A percentile compares a stretch with the other conserved stretches of the same genome.
Conservation (phyloP, 1,284 basidiomycete genomes). For the Mycosarcoma mackinlayi region DNA sequence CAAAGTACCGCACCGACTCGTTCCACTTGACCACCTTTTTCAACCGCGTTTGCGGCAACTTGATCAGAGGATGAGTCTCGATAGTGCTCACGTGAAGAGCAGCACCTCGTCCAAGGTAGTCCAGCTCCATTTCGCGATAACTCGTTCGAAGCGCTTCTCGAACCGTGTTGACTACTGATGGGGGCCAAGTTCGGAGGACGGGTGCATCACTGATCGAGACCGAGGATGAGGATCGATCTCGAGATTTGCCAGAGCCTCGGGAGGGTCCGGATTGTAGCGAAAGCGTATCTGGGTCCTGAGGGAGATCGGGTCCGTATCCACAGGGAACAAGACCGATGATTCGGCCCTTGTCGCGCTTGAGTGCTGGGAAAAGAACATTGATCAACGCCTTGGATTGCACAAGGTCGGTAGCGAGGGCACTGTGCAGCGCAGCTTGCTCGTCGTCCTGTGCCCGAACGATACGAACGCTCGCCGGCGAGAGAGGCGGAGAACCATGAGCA, state of each 20-base stretch:
- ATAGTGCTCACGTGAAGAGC: slow-evolving; percentile 27
- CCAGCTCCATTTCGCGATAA: slow-evolving; percentile 31
- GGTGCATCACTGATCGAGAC: slow-evolving; percentile 7
- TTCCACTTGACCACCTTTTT: slow-evolving; percentile 52
- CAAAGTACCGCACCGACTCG: slow-evolving; percentile 34
- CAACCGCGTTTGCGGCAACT: slow-evolving; percentile 24
- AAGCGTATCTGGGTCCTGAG: slow-evolving; percentile 41
- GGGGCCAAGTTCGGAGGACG: slow-evolving; percentile 26
- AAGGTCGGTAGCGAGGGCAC: slow-evolving; percentile 48
- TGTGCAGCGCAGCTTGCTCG: slow-evolving; percentile 38
- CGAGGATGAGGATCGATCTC: slow-evolving; percentile 24
- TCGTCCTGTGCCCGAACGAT: slow-evolving; percentile 31
- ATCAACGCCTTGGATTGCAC: slow-evolving; percentile 43
- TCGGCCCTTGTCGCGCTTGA: slow-evolving; percentile 46
- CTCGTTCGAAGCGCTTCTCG: slow-evolving; percentile 25
- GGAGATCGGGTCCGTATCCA: slow-evolving; percentile 34
- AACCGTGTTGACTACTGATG: slow-evolving; percentile 31
- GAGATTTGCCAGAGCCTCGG: slow-evolving; percentile 19
- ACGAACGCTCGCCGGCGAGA: slow-evolving; percentile 32
- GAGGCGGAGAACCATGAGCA: slow-evolving; percentile 32
- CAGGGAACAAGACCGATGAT: slow-evolving; percentile 44
- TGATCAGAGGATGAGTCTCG: slow-evolving; percentile 31
- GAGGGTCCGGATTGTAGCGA: slow-evolving; percentile 26
- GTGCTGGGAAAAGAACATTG: slow-evolving; percentile 47
- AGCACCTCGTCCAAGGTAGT: slow-evolving; percentile 23